Conservation (phyloP, 352 stramenopile genomes). For the Pythium phragmiticola region DNA sequence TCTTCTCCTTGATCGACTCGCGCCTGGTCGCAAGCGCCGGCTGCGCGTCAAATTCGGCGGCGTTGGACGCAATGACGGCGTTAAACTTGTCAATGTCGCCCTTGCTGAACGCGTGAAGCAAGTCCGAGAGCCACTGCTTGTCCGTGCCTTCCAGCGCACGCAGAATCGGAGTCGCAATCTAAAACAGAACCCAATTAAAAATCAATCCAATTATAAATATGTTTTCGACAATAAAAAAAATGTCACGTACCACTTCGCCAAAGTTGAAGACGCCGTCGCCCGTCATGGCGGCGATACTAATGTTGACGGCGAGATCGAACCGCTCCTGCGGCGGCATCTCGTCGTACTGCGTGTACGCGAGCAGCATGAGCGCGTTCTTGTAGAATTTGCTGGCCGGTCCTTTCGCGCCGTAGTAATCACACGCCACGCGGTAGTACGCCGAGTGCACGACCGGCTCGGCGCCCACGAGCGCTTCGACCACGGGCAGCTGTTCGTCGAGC, state of each 20-base stretch:
- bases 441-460: conserved; percentile 92
- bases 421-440: conserved; percentile 91
- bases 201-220: background rate
- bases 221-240: too few relatives aligned
- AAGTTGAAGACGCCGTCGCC: conserved; percentile 98
- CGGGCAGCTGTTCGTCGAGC: conserved; percentile 69
- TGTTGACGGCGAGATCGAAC: conserved; percentile 91
- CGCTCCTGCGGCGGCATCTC: conserved; percentile 78
- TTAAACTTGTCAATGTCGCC: conserved; percentile 96
- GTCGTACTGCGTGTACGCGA: conserved; percentile 95
- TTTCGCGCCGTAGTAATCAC: conserved; percentile 90
- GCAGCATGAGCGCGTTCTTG: conserved; percentile 94
- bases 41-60: conserved; percentile 87
- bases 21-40: conserved; percentile 92
- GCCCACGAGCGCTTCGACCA: conserved; percentile 80
- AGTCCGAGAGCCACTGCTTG: conserved; percentile 93
- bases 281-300: conserved; percentile 95
- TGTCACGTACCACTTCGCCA: conserved; percentile 91
- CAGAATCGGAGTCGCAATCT: conserved; percentile 93
- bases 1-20: conserved; percentile 98
- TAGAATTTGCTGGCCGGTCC: conserved; percentile 97
- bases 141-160: conserved; percentile 85
- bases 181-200: conserved; percentile 9
- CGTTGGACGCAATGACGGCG: conserved; percentile 70
- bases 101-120: conserved; percentile 93